Percentiles rank a stretch among this genome's conserved stretches.
phyloP scores from a whole-genome alignment of 164 flowering plant genomes.

The Aristolochia contorta region DNA sequence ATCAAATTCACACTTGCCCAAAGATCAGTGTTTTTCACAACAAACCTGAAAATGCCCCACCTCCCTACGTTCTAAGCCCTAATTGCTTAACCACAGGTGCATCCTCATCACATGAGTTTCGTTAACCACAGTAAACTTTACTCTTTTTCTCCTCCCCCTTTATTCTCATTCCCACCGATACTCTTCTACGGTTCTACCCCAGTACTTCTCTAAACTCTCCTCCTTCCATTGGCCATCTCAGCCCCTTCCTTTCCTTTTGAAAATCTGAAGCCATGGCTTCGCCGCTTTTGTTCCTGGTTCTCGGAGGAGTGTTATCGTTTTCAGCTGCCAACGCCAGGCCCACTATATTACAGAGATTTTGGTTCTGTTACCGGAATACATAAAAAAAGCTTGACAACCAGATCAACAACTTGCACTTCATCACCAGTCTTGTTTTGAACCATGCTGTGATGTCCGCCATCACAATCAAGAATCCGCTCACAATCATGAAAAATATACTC shows the following conservation, averaged over 20 bases:
- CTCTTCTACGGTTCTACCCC: too few relatives aligned
- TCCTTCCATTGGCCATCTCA: neutral
- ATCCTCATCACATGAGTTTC: too few relatives aligned
- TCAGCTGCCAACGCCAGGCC: conserved; percentile 19
- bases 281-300: conserved; percentile 9
- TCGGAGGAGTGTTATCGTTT: conserved; percentile 6
- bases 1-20: neutral
- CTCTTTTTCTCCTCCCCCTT: too few relatives aligned
- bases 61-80: too few relatives aligned
- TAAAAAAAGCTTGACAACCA: conserved; percentile 74
- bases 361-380: conserved; percentile 44
- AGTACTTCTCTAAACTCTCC: neutral
- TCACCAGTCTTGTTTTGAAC: conserved; percentile 60
- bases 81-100: neutral
- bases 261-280: neutral
- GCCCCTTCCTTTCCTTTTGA: neutral
- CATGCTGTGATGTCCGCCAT: conserved; percentile 55
- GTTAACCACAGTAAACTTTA: neutral
- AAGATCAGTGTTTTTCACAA: neutral
- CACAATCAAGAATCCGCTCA: conserved; percentile 44
- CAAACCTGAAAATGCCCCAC: too few relatives aligned
- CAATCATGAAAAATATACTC: conserved; percentile 55
- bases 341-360: conserved; percentile 80
- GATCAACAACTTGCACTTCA: conserved; percentile 67
- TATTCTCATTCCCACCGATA: too few relatives aligned